A percentile compares a stretch with the other conserved stretches of the same genome.
These are phyloP conservation scores for Collybia nuda DNA, from an alignment of 768 basidiomycete species.

Conservation along the genomic window DNA sequence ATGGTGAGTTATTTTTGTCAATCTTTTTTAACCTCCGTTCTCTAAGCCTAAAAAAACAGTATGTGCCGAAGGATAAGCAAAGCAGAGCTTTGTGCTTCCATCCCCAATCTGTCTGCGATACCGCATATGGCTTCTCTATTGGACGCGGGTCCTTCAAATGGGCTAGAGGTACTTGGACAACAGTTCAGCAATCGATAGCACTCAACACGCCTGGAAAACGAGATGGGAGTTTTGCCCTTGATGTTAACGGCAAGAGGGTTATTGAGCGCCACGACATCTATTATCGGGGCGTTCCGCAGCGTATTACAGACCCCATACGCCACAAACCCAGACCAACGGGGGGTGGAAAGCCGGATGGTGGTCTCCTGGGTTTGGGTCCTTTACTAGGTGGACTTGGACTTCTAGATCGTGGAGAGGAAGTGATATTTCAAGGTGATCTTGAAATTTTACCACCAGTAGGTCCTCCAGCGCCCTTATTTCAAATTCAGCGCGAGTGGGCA, in stretches of 20 bases:
- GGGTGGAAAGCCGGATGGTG: background rate
- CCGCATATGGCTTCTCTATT: conserved; percentile 70
- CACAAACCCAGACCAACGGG: background rate
- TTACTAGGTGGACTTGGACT: background rate
- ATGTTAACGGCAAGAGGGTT: conserved; percentile 57
- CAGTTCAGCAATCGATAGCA: conserved; percentile 61
- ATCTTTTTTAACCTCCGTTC: background rate
- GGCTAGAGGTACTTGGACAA: conserved; percentile 67
- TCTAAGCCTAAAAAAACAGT: conserved; percentile 37
- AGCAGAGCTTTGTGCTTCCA: conserved; percentile 56
- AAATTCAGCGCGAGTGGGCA: conserved; percentile 10
- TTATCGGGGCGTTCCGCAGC: conserved; percentile 48
- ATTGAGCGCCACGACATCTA: conserved; percentile 58
- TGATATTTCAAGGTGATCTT: no score
- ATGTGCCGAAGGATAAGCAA: conserved; percentile 74
- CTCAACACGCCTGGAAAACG: conserved; percentile 75
- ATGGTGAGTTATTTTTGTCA: conserved; percentile 42
- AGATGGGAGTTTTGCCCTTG: conserved; percentile 64
- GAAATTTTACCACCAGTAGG: no score
- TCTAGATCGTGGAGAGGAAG: no score
- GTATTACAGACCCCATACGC: background rate
- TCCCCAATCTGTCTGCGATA: conserved; percentile 60
- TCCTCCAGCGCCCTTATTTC: background rate
- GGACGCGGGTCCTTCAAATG: conserved; percentile 73
- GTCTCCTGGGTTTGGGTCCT: background rate